Evolutionary conservation across 441 rosid genomes (phyloP).

Genomic region (Corymbia citriodora): DNA sequence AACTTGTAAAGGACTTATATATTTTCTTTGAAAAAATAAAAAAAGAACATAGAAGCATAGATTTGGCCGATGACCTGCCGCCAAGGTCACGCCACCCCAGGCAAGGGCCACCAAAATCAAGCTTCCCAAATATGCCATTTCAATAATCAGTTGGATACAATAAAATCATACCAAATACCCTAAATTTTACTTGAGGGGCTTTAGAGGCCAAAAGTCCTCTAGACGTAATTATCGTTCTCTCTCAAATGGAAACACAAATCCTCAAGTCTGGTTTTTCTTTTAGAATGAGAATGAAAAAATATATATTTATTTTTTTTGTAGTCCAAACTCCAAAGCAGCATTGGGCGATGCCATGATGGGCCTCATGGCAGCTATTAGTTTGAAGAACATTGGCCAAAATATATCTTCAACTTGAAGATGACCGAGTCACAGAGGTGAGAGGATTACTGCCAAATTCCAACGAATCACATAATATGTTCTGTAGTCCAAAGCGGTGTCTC

Average conservation of each 20-base stretch:
- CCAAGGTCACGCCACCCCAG: rapidly evolving
- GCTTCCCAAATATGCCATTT: neutral
- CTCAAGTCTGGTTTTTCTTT: neutral
- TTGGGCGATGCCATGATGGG: neutral
- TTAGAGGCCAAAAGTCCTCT: neutral
- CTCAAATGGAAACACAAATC: too few species aligned
- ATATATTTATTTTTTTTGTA: neutral
- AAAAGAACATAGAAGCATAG: neutral
- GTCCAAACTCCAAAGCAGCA: neutral
- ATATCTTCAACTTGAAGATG: neutral
- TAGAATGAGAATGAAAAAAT: neutral
- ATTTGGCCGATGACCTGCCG: neutral
- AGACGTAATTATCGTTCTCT: neutral
- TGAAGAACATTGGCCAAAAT: neutral
- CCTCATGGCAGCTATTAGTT: neutral
- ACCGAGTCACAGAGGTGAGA: neutral
- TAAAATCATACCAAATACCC: too few species aligned
- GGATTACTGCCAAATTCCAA: neutral
- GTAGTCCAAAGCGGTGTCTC: neutral
- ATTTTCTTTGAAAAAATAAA: too few species aligned
- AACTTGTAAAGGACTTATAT: too few species aligned
- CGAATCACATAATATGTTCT: neutral
- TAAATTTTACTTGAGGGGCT: too few species aligned
- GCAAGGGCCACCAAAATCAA: neutral
- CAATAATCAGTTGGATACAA: neutral